Evolutionary conservation across 2,329 filamentous ascomycete species (phyloP).

Genomic region (Apiospora koreana): DNA sequence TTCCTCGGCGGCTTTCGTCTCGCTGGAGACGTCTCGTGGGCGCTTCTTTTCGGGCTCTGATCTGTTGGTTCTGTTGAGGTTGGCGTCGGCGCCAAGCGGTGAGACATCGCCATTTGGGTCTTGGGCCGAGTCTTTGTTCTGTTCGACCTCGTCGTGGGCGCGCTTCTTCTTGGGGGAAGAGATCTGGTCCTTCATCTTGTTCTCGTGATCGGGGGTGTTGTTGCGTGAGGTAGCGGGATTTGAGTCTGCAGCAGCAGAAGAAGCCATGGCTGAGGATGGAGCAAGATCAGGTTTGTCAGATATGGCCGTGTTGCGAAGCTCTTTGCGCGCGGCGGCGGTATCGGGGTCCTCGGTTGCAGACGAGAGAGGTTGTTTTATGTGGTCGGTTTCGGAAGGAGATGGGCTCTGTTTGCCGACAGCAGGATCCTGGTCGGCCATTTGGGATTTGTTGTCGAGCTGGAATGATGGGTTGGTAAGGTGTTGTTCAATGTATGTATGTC

Average conservation of each 20-base stretch:
- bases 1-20: constrained; percentile 34
- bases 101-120: constrained; percentile 37
- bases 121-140: constrained; percentile 40
- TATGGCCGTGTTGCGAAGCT: constrained; percentile 65
- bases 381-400: constrained; percentile 6
- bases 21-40: constrained; percentile 51
- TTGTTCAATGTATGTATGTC: not conserved
- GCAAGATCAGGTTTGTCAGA: constrained; percentile 48
- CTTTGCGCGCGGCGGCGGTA: constrained; percentile 63
- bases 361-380: not conserved
- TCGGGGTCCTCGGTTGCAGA: constrained; percentile 55
- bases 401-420: constrained; percentile 8
- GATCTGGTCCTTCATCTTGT: constrained; percentile 50
- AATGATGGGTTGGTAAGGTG: not conserved
- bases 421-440: constrained; percentile 2
- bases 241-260: constrained; percentile 20
- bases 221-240: constrained; percentile 36
- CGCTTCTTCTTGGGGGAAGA: constrained; percentile 69
- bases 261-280: constrained; percentile 11
- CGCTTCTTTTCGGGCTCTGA: constrained; percentile 68
- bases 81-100: constrained; percentile 45
- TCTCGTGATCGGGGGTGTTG: constrained; percentile 33
- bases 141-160: constrained; percentile 59
- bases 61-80: constrained; percentile 50
- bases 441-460: constrained; percentile 1